These are phyloP conservation scores for Glycyrrhiza uralensis DNA, from an alignment of 306 rosid genomes.

Conservation along the genomic window DNA sequence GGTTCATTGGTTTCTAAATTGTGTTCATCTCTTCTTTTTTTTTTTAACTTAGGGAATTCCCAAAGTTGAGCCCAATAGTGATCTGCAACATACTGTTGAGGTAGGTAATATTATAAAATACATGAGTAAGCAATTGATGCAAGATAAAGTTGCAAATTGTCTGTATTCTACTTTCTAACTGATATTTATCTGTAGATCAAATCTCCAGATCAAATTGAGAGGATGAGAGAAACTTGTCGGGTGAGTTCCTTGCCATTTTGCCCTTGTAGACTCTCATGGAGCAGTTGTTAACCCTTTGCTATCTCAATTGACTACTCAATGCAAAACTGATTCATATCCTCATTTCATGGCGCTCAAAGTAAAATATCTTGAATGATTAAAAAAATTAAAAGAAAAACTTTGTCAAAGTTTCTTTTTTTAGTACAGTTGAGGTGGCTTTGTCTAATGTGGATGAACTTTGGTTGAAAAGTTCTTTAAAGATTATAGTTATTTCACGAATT, in stretches of 20 bases:
- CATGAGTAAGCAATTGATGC: neutral
- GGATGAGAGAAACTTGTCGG: constrained; percentile 80
- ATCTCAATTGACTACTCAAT: neutral
- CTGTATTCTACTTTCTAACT: neutral
- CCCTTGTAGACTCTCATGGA: neutral
- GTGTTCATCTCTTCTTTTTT: constrained; percentile 17
- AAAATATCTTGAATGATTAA: neutral
- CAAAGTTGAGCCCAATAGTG: constrained; percentile 76
- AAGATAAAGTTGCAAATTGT: neutral
- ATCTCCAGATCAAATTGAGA: constrained; percentile 62
- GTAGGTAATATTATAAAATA: constrained; percentile 33
- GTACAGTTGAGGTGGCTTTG: neutral
- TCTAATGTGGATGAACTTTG: neutral
- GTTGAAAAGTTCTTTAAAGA: neutral
- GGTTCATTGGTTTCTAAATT: constrained; percentile 15
- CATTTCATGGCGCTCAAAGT: neutral
- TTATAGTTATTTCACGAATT: neutral
- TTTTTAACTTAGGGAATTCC: constrained; percentile 63
- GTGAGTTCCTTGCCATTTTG: constrained; percentile 40
- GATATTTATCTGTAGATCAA: constrained; percentile 59
- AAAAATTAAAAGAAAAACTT: neutral
- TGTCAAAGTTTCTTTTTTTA: neutral
- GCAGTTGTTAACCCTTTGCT: neutral
- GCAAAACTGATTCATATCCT: neutral
- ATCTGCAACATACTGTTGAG: constrained; percentile 77